phyloP scores from a whole-genome alignment of 2,329 filamentous ascomycete genomes.

The Penicillium sp. region DNA sequence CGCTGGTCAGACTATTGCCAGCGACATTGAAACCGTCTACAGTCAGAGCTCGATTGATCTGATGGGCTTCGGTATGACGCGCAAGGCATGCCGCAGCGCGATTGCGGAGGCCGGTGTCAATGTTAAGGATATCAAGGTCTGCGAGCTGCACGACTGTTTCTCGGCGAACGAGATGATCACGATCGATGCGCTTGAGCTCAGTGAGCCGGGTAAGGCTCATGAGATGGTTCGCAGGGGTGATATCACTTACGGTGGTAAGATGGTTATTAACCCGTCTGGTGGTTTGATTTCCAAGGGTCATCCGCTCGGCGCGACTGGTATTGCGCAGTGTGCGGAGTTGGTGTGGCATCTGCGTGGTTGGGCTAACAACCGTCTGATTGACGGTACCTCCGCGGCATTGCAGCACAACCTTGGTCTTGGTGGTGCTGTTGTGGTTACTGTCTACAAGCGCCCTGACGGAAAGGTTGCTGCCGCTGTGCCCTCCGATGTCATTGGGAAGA shows the following conservation, averaged over 20 bases:
- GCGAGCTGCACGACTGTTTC: constrained; percentile 97
- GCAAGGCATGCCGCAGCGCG: constrained; percentile 69
- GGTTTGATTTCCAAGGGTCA: constrained; percentile 96
- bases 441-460: constrained; percentile 84
- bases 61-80: constrained; percentile 84
- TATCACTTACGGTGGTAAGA: constrained; percentile 83
- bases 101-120: constrained; percentile 67
- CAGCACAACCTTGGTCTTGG: constrained; percentile 94
- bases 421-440: constrained; percentile 85
- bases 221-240: constrained; percentile 84
- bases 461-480: constrained; percentile 62
- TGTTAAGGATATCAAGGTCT: constrained; percentile 73
- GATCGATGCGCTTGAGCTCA: constrained; percentile 82
- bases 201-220: constrained; percentile 79
- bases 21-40: constrained; percentile 79
- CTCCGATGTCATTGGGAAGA: constrained; percentile 64
- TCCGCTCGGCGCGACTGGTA: constrained; percentile 88
- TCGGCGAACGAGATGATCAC: constrained; percentile 90
- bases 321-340: constrained; percentile 92
- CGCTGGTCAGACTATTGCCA: constrained; percentile 84
- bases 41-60: constrained; percentile 80
- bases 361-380: constrained; percentile 83
- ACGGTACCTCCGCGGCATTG: constrained; percentile 70
- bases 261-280: constrained; percentile 89
- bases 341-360: constrained; percentile 95